Evolutionary conservation across 2,329 filamentous ascomycete species (phyloP).

Genomic region (Penicillium sp.): DNA sequence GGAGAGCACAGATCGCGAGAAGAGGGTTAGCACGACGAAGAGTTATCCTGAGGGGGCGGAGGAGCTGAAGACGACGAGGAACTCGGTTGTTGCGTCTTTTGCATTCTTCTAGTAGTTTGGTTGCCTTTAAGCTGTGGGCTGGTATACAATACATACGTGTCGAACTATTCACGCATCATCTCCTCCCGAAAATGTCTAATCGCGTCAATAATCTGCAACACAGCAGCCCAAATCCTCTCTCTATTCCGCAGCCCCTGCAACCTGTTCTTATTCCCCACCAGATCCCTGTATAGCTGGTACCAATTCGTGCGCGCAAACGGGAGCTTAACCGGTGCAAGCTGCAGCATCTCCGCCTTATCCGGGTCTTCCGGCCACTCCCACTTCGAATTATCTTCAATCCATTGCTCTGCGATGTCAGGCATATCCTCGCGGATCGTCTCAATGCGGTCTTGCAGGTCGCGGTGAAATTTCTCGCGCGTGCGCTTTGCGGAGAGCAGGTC

Average conservation of each 20-base stretch:
- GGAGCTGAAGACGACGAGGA: not conserved
- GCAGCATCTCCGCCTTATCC: not conserved
- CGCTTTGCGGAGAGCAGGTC: not conserved
- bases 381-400: not conserved
- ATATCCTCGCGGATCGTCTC: not conserved
- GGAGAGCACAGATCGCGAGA: not conserved
- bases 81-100: not conserved
- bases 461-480: not conserved
- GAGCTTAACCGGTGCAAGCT: not conserved
- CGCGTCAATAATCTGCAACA: not conserved
- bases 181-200: not conserved
- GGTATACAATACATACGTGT: too few relatives aligned
- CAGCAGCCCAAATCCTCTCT: not conserved
- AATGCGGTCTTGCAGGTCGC: not conserved
- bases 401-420: not conserved
- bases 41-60: not conserved
- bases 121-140: too few relatives aligned
- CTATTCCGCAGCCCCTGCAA: not conserved
- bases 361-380: not conserved
- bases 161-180: not conserved
- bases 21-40: slow-evolving; percentile 1
- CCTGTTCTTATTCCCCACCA: too few relatives aligned
- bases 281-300: not conserved
- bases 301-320: not conserved
- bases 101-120: slow-evolving; percentile 1